Base-by-base conservation (phyloP, 257 asterid genomes). In the Perilla frutescens region DNA sequence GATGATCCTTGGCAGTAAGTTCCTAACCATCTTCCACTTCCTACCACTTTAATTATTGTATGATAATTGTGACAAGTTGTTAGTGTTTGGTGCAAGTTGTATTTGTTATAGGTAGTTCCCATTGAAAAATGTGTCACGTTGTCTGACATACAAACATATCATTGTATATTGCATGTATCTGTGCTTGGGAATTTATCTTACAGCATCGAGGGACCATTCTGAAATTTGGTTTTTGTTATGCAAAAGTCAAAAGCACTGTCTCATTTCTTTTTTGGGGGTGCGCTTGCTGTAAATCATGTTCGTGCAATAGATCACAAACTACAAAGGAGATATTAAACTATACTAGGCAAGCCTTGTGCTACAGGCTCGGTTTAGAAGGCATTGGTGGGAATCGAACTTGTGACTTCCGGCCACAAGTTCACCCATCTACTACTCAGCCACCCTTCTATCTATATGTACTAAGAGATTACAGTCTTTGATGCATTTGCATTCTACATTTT, bases 1-100 rank as follows among this genome's bases (percentile, higher is more conserved):
- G 99, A 94, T 66, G 99, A 88, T 79, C 97, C 98, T 79, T 94
- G 98, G 98, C 97, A 90, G 98, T 94, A 86, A 86, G 98, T 73
- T 3, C 65, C 64, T 8, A 4, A 43, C 57, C 57, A 58, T 73
- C 41, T 55, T 57, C 58, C 14, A 31, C 50, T 51, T 50, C 66
- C 48, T 41, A 12, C 36, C 54, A 26, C 71, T 15, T 74, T 8
- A 3, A n/a, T 51, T 4, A n/a, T 58, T 45, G 13, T 64, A n/a
- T 9, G 20, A 67, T 36, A 14, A 5, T 51, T n/a, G 12, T 12
- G 29, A 49, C 9, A 5, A 4, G 9, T 10, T 12, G 34, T 40
- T 65, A n/a, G 2, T 15, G 7, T 26, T 34, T 51, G 26, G 44
- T 50, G 4, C 14, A 3, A 39, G 40, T 40, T 39, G 8, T 37